phyloP scores from a whole-genome alignment of 495 filamentous ascomycete species.

The Xylaria scruposa region DNA sequence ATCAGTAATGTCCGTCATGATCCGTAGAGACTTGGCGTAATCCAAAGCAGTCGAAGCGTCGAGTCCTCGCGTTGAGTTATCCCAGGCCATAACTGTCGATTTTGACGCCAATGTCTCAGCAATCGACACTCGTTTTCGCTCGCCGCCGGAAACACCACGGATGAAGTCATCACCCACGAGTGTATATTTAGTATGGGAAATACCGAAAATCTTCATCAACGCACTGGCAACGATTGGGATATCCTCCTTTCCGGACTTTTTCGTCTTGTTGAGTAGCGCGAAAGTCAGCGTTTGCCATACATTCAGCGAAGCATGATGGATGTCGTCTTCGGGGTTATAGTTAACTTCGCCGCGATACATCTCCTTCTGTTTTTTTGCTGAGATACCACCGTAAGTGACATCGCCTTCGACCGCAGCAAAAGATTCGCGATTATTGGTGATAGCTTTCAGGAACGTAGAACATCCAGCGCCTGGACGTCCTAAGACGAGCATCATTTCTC shows the following conservation, averaged over 20 bases:
- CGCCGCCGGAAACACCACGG: conserved; percentile 72
- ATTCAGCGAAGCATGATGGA: conserved; percentile 77
- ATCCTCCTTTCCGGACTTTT: conserved; percentile 69
- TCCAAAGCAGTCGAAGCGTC: conserved; percentile 82
- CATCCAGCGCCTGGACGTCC: conserved; percentile 83
- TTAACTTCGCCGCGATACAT: conserved; percentile 81
- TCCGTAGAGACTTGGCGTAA: conserved; percentile 76
- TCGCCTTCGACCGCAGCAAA: conserved; percentile 75
- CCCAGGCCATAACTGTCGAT: conserved; percentile 62
- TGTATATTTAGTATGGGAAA: conserved; percentile 81
- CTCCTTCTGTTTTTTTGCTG: conserved; percentile 69
- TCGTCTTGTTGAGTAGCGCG: conserved; percentile 83
- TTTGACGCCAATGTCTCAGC: conserved; percentile 58
- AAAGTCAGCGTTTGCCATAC: conserved; percentile 85
- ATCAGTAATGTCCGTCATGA: conserved; percentile 83
- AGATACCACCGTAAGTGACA: conserved; percentile 78
- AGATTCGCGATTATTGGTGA: conserved; percentile 70
- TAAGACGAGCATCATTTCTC: conserved; percentile 83
- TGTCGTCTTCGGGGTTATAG: conserved; percentile 83
- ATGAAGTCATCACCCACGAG: conserved; percentile 86
- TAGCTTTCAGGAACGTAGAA: conserved; percentile 78
- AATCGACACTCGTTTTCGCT: conserved; percentile 64
- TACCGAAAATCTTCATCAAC: conserved; percentile 80
- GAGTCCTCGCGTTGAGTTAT: conserved; percentile 81
- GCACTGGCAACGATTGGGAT: conserved; percentile 73